Percentiles rank a stretch among this genome's conserved stretches.
Evolutionary conservation across 2,329 filamentous ascomycete species (phyloP).

Genomic region (Stemphylium lycopersici): DNA sequence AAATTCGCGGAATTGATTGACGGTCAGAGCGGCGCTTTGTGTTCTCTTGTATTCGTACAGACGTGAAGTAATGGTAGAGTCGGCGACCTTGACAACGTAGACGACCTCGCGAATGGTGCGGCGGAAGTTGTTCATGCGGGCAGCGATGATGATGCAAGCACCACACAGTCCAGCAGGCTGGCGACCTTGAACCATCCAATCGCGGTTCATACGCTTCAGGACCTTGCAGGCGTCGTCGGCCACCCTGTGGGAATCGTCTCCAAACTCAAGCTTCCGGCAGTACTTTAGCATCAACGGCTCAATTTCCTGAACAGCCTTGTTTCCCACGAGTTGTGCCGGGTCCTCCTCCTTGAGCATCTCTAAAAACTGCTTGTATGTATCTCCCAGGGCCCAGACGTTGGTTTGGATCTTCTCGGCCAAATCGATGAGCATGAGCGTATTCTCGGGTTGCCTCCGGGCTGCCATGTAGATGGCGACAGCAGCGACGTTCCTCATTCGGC

Average conservation of each 20-base stretch:
- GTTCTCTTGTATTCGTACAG: constrained; percentile 91
- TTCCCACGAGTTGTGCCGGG: constrained; percentile 32
- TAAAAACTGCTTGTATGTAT: constrained; percentile 84
- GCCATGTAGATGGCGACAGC: constrained; percentile 92
- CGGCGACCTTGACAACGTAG: constrained; percentile 97
- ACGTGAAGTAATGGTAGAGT: constrained; percentile 88
- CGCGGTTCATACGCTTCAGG: constrained; percentile 88
- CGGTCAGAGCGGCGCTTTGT: constrained; percentile 80
- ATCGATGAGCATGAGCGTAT: constrained; percentile 92
- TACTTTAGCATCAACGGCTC: constrained; percentile 93
- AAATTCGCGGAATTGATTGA: constrained; percentile 80
- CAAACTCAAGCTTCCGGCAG: constrained; percentile 90
- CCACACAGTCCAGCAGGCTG: constrained; percentile 93
- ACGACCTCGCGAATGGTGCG: constrained; percentile 92
- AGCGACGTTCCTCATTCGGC: constrained; percentile 81
- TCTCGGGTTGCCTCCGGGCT: constrained; percentile 77
- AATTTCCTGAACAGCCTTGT: constrained; percentile 70
- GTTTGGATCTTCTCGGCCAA: constrained; percentile 83
- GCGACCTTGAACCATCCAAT: constrained; percentile 97
- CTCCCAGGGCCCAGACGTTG: constrained; percentile 91
- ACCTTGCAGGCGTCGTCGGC: constrained; percentile 87
- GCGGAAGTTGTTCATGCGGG: constrained; percentile 97
- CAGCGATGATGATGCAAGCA: constrained; percentile 90
- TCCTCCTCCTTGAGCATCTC: constrained; percentile 71
- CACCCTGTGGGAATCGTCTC: constrained; percentile 78